Conservation (phyloP, 148 eudicot genomes). For the Simmondsia chinensis region DNA sequence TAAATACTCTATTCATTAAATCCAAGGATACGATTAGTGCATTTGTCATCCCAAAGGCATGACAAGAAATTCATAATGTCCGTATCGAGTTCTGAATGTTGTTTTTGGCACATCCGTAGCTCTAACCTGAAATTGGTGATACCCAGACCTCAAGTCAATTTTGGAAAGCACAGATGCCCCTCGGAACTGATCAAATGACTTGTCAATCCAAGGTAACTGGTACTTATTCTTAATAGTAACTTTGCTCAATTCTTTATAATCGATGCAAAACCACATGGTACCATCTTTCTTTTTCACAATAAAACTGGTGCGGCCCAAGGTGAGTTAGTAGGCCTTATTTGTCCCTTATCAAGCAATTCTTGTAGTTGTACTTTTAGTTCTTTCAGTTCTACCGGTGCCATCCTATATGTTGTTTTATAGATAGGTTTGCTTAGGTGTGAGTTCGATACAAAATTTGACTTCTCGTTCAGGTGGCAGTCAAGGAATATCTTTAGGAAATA, state of each 20-base stretch:
- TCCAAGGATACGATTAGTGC: background rate
- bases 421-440: background rate
- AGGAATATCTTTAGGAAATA: background rate
- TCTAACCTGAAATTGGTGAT: background rate
- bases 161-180: constrained; percentile 2
- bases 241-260: constrained; percentile 4
- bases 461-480: background rate
- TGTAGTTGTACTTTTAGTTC: background rate
- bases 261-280: constrained; percentile 1
- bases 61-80: background rate
- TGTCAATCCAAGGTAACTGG: constrained; percentile 3
- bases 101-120: background rate
- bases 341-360: background rate
- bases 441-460: background rate
- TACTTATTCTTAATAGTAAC: constrained; percentile 7
- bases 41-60: background rate
- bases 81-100: constrained; percentile 2
- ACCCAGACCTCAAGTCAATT: constrained; percentile 4
- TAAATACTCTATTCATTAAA: background rate
- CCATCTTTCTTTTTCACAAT: constrained; percentile 12
- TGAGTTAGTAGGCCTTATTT: background rate
- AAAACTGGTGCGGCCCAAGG: constrained; percentile 3
- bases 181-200: constrained; percentile 2
- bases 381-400: background rate
- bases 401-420: background rate